phyloP scores from a whole-genome alignment of 176 grass and related monocot genomes.

The Eremochloa ophiuroides region DNA sequence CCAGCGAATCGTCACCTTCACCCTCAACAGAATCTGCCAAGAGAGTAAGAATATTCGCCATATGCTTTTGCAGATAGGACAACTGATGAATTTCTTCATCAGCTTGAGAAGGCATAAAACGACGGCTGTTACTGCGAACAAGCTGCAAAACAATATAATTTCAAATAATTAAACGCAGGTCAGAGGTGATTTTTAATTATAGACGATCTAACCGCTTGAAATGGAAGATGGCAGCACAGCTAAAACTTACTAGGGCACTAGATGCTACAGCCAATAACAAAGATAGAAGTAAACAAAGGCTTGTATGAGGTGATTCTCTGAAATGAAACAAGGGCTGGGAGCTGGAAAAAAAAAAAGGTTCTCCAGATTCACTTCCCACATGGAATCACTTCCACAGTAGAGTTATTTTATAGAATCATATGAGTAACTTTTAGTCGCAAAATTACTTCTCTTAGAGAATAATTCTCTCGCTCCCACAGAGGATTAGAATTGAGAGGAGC shows the following conservation, averaged over 20 bases:
- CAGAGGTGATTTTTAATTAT: background rate
- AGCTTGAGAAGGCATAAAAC: constrained; percentile 86
- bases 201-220: background rate
- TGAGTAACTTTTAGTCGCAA: background rate
- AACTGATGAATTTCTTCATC: constrained; percentile 96
- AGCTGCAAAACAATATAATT: constrained; percentile 53
- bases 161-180: constrained; percentile 10
- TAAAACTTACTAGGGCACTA: background rate
- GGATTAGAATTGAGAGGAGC: background rate
- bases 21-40: constrained; percentile 71
- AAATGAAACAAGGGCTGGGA: background rate
- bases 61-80: constrained; percentile 95
- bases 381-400: background rate
- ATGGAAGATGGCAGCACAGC: background rate
- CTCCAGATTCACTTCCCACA: background rate
- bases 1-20: constrained; percentile 76
- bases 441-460: background rate
- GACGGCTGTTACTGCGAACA: constrained; percentile 94
- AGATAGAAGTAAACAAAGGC: background rate
- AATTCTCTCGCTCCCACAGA: background rate
- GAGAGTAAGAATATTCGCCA: constrained; percentile 78
- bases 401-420: background rate
- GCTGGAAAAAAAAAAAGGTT: background rate
- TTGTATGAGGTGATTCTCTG: background rate
- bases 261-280: background rate